These are phyloP conservation scores for Ceratocystis smalleyi DNA, from an alignment of 2,329 filamentous ascomycete species.

Conservation along the genomic window DNA sequence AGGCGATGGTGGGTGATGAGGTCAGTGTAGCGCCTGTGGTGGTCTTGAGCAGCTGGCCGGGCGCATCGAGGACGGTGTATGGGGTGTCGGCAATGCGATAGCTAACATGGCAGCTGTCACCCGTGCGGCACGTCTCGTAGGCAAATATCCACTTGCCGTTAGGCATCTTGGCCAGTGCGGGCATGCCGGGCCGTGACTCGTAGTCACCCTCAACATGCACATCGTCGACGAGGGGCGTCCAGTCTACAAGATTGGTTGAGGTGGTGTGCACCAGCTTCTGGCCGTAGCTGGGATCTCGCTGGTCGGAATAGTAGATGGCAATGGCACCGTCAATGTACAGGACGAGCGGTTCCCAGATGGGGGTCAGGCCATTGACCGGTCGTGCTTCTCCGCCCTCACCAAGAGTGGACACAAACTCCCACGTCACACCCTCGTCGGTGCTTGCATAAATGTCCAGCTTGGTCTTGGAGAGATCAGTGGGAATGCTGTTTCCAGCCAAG, in stretches of 20 bases:
- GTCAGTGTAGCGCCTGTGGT: conserved; percentile 22
- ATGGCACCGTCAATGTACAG: conserved; percentile 40
- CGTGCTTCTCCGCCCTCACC: conserved; percentile 46
- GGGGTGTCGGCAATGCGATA: conserved; percentile 30
- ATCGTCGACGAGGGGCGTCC: conserved; percentile 46
- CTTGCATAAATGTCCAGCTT: conserved; percentile 56
- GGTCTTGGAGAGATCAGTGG: conserved; percentile 43
- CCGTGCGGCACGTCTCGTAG: conserved; percentile 45
- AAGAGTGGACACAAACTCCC: conserved; percentile 52
- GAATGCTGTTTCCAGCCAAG: conserved; percentile 44
- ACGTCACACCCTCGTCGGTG: conserved; percentile 42
- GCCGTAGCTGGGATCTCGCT: conserved; percentile 48
- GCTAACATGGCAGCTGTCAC: conserved; percentile 30
- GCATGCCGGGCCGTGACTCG: conserved; percentile 49
- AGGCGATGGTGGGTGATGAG: conserved; percentile 30
- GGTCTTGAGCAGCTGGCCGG: conserved; percentile 23
- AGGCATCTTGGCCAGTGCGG: conserved; percentile 42
- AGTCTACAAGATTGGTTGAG: conserved; percentile 41
- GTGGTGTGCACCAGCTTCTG: conserved; percentile 55
- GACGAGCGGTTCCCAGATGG: conserved; percentile 60
- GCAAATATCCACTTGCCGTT: conserved; percentile 47
- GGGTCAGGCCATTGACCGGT: conserved; percentile 48
- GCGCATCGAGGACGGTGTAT: conserved; percentile 24
- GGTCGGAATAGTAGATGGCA: conserved; percentile 56
- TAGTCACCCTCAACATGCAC: conserved; percentile 42